Base-by-base conservation (phyloP, 225 moss, liverwort and hornwort genomes). In the Sphagnum contortum region DNA sequence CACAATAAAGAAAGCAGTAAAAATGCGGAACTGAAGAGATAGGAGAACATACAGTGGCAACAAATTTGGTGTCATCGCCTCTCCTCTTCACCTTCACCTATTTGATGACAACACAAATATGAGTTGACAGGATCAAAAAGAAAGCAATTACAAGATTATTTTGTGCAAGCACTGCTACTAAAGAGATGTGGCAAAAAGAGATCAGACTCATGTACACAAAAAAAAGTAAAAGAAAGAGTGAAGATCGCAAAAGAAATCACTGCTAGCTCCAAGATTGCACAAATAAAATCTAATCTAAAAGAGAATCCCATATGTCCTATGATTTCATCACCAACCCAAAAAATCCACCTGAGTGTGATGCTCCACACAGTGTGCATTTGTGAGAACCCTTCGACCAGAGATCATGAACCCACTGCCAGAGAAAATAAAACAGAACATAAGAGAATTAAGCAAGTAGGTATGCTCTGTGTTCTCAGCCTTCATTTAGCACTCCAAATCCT, bases 311-410 rank as follows among this genome's bases (percentile, higher is more conserved):
- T 29, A 29, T 29, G 29, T 29, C 29, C 29, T 29, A 29, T 29
- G 29, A 29, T 29, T 29, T 29, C 29, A 29, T 29, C 29, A 29
- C 29, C 29, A 29, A 29, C 1, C 29, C 29, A 29, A 0, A 29
- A 29, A 29, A 29, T 29, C 52, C 67, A 96, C 92, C 80, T 96
- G 96, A 29, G 96, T 96, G 68, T 96, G 96, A 75, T 96, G 96
- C 77, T 96, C 96, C 53, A 96, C 96, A 74, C 96, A 96, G 74
- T 96, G 96, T n/a, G 96, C 96, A 78, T 96, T 96, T 66, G 96
- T 96, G 44, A 96, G 75, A 64, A 96, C 73, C 74, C 96, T 85
- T 73, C 81, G 81, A 66, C 90, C 88, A 76, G 93, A 79, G 75
- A 96, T 92, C 96, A 96, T 96, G 73, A 96, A 96, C 68, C 96